Base-by-base conservation (phyloP, 2,329 filamentous ascomycete species). In the Rachicladosporium sp. region DNA sequence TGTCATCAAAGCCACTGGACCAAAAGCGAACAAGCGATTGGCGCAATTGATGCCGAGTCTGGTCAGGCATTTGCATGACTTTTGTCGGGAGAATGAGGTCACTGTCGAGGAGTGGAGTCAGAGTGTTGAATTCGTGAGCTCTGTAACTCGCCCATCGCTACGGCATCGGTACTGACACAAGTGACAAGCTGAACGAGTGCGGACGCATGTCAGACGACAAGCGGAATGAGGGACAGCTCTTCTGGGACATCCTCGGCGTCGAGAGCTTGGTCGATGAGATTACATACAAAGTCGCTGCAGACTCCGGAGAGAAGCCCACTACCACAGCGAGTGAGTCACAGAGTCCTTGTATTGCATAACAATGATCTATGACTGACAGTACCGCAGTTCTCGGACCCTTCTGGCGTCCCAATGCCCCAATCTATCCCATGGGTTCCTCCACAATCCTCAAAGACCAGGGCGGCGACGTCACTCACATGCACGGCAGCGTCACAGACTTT, bases 331-430 rank as follows among this genome's bases (percentile, higher is more conserved):
- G 34, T 8, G 15, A 19, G 15, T 32, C 38, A 29, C 29, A 13
- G 21, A 31, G 30, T 10, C 33, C 15, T 19, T 19, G 15, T 19
- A 19, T 19, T 19, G 15, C 15, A 19, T 19, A 5, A 19, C 15
- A 19, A 19, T 19, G 15, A 19, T 19, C 15, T 19, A 19, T 19
- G 15, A 19, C 15, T 36, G 8, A 91, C 84, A 3, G 74, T 2
- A 82, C 82, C 3, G 78, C 85, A 27, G 86, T 93, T 48, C 71
- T 93, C 1, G 86, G 86, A 0, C 86, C 86, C 1, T 93, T 93
- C 65, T 93, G 83, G 74, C 73, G 83, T 6, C 70, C 76, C 33
- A 71, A 88, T 49, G 76, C 84, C 0, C 84, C 85, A 3, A 63
- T 72, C 42, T 72, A 79, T 35, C 63, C 74, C 11, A 82, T 82